Conservation (phyloP, 2,329 filamentous ascomycete species). For the Aureobasidium sp. region DNA sequence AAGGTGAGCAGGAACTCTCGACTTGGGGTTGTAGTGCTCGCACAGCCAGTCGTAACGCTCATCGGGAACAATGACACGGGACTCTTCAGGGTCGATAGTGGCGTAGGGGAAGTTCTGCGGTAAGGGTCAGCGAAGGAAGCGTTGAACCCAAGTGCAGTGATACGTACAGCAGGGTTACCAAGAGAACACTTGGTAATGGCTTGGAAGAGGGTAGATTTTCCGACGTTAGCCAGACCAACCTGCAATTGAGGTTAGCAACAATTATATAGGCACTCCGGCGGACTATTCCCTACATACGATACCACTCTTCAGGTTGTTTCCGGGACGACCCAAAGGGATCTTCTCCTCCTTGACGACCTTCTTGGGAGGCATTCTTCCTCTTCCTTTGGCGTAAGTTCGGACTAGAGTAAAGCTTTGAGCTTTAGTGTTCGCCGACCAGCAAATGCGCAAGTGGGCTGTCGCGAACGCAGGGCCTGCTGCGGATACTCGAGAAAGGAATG, state of each 20-base stretch:
- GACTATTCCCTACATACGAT: slow-evolving; percentile 62
- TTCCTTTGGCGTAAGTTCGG: slow-evolving; percentile 50
- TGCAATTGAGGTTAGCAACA: slow-evolving; percentile 33
- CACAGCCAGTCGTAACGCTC: slow-evolving; percentile 93
- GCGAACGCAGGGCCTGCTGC: slow-evolving; percentile 31
- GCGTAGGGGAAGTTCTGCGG: slow-evolving; percentile 92
- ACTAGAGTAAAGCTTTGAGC: slow-evolving; percentile 12
- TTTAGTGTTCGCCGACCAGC: slow-evolving; percentile 16
- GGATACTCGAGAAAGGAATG: slow-evolving; percentile 18
- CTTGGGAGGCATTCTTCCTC: slow-evolving; percentile 82
- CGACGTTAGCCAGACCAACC: slow-evolving; percentile 98
- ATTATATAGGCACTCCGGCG: slow-evolving; percentile 17
- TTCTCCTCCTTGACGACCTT: slow-evolving; percentile 89
- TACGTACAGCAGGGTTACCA: slow-evolving; percentile 86
- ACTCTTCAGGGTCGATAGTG: slow-evolving; percentile 97
- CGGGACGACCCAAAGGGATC: slow-evolving; percentile 88
- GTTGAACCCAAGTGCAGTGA: slow-evolving; percentile 13
- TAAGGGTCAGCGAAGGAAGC: not conserved
- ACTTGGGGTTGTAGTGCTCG: slow-evolving; percentile 97
- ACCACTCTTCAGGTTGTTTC: slow-evolving; percentile 98
- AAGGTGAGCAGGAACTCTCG: slow-evolving; percentile 89
- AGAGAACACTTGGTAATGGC: slow-evolving; percentile 96
- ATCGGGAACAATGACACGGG: slow-evolving; percentile 93
- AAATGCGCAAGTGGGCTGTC: slow-evolving; percentile 16
- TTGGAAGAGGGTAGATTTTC: slow-evolving; percentile 99